Conservation (phyloP, 169 alveolate genomes). For the Theileria equi region DNA sequence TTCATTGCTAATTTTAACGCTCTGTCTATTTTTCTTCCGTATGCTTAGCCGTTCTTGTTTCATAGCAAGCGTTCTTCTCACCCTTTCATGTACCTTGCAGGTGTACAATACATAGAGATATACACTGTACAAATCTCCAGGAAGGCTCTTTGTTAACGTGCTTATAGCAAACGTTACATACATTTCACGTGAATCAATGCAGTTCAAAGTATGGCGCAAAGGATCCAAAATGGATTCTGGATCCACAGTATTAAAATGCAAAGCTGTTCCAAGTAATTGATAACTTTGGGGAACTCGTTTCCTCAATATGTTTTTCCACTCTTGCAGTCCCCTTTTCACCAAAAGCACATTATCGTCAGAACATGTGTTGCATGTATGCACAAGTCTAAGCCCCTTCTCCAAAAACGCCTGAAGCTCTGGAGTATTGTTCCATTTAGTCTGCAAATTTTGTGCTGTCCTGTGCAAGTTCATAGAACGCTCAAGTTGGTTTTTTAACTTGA, state of each 20-base stretch:
- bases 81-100: slow-evolving; percentile 53
- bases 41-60: slow-evolving; percentile 40
- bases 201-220: slow-evolving; percentile 21
- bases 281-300: slow-evolving; percentile 79
- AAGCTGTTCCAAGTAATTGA: slow-evolving; percentile 49
- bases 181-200: slow-evolving; percentile 55
- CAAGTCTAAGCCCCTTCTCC: slow-evolving; percentile 71
- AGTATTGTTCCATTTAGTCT: slow-evolving; percentile 79
- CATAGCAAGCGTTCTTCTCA: slow-evolving; percentile 30
- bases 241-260: slow-evolving; percentile 53
- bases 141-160: slow-evolving; percentile 17
- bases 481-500: slow-evolving; percentile 53
- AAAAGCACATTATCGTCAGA: slow-evolving; percentile 67
- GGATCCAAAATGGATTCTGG: slow-evolving; percentile 36
- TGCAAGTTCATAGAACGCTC: slow-evolving; percentile 65
- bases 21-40: slow-evolving; percentile 25
- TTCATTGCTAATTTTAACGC: not conserved
- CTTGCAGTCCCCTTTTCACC: slow-evolving; percentile 71
- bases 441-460: slow-evolving; percentile 78
- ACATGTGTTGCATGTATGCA: slow-evolving; percentile 71
- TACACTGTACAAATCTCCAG: slow-evolving; percentile 42
- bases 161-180: slow-evolving; percentile 40
- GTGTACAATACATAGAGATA: slow-evolving; percentile 40
- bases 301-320: slow-evolving; percentile 77
- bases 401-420: slow-evolving; percentile 68